These are phyloP conservation scores for Urtica urens DNA, from an alignment of 306 rosid genomes.

Conservation along the genomic window DNA sequence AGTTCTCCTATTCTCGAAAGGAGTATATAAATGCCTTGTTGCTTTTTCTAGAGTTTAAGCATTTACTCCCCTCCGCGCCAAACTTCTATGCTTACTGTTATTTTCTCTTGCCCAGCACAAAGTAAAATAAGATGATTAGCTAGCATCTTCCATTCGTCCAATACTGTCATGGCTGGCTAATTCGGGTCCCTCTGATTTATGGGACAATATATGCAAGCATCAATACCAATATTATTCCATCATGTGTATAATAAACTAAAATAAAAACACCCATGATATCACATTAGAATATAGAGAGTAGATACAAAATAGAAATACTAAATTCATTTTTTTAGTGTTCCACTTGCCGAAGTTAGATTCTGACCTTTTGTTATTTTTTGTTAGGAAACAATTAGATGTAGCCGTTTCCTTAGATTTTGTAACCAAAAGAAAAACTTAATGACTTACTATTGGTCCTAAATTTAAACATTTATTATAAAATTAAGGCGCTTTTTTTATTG, in stretches of 20 bases:
- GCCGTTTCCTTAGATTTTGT: neutral
- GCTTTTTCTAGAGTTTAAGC: too few species aligned
- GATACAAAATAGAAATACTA: neutral
- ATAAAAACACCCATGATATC: neutral
- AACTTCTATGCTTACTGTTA: too few species aligned
- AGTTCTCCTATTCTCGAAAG: too few species aligned
- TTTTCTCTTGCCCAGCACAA: too few species aligned
- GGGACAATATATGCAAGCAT: neutral
- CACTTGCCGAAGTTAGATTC: conserved; percentile 5
- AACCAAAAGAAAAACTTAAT: neutral
- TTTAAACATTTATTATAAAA: neutral
- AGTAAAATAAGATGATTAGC: neutral
- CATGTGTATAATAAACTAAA: neutral
- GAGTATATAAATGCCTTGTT: too few species aligned
- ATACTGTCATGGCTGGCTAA: neutral
- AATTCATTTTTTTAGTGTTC: neutral
- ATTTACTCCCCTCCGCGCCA: too few species aligned
- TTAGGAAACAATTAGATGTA: too few species aligned
- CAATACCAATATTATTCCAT: neutral
- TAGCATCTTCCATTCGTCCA: conserved; percentile 1
- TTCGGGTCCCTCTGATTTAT: conserved; percentile 3
- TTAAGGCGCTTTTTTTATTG: neutral
- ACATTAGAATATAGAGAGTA: neutral
- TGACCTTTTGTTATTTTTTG: neutral
- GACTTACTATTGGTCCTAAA: neutral